A percentile compares a stretch with the other conserved stretches of the same genome.
Evolutionary conservation across 1,284 basidiomycete genomes (phyloP).

Genomic region (Ceratobasidium sp.): DNA sequence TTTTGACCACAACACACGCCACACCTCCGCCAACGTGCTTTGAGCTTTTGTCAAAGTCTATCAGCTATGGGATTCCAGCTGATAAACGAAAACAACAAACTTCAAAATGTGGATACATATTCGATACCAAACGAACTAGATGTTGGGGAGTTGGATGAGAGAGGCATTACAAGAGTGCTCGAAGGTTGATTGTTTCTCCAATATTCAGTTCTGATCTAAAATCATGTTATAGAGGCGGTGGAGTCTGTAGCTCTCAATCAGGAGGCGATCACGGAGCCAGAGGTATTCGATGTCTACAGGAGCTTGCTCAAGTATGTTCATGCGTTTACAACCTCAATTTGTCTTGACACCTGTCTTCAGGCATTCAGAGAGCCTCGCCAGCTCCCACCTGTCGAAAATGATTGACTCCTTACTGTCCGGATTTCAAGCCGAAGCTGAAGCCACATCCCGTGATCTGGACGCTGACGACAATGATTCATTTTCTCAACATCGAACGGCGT

Average conservation of each 20-base stretch:
- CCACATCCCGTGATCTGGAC: constrained; percentile 73
- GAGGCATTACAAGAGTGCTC: constrained; percentile 62
- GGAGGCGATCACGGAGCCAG: constrained; percentile 72
- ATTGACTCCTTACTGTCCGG: constrained; percentile 82
- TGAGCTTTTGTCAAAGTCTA: not conserved
- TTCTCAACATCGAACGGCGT: constrained; percentile 74
- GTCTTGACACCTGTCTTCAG: constrained; percentile 48
- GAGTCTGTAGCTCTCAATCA: constrained; percentile 79
- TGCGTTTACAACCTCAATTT: not conserved
- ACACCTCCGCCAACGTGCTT: not conserved
- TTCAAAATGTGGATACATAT: constrained; percentile 71
- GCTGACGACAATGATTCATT: constrained; percentile 71
- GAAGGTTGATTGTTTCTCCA: constrained; percentile 62
- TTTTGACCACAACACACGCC: constrained; percentile 1
- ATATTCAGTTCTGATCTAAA: not conserved
- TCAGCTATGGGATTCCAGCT: constrained; percentile 70
- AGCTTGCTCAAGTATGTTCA: constrained; percentile 73
- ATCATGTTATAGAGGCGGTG: constrained; percentile 70
- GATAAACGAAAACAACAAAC: constrained; percentile 77
- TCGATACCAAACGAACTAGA: constrained; percentile 75
- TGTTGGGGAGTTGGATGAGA: constrained; percentile 64
- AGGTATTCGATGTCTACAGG: constrained; percentile 83
- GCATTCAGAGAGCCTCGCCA: constrained; percentile 70
- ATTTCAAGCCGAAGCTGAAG: constrained; percentile 76
- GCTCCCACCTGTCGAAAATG: constrained; percentile 77